Percentiles rank a stretch among this genome's conserved stretches.
phyloP scores from a whole-genome alignment of 768 basidiomycete species.

The Tremella fuciformis region DNA sequence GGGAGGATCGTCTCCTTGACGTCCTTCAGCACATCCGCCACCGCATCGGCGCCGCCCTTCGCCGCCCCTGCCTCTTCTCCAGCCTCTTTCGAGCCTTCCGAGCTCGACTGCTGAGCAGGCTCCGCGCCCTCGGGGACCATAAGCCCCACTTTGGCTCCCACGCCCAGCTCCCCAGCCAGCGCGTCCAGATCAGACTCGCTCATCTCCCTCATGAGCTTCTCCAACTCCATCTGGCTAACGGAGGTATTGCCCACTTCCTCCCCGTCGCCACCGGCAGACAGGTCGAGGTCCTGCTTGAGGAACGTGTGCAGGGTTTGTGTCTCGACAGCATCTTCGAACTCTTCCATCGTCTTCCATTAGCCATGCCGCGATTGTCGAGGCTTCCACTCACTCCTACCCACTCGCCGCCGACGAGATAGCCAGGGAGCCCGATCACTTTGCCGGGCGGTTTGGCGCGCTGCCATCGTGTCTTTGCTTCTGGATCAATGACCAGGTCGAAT shows the following conservation, averaged over 20 bases:
- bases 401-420: conserved; percentile 47
- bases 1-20: too few species aligned
- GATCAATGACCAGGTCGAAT: conserved; percentile 41
- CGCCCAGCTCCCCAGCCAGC: conserved; percentile 27
- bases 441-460: conserved; percentile 44
- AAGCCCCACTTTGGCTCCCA: conserved; percentile 18
- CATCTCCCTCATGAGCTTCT: conserved; percentile 43
- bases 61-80: not conserved
- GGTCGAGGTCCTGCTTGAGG: conserved; percentile 41
- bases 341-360: conserved; percentile 41
- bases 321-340: conserved; percentile 47
- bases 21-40: conserved; percentile 2
- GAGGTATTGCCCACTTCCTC: conserved; percentile 10
- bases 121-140: conserved; percentile 2
- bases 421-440: conserved; percentile 38
- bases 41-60: not conserved
- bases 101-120: not conserved
- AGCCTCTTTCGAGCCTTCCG: not conserved
- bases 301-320: conserved; percentile 30
- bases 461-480: conserved; percentile 45
- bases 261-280: conserved; percentile 8
- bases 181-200: conserved; percentile 34
- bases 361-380: not conserved
- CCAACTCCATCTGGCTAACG: conserved; percentile 35
- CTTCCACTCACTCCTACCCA: conserved; percentile 42